Evolutionary conservation across 2,329 filamentous ascomycete genomes (phyloP), one percentile per base, ranked within the genome.

Genomic region (Cadophora sp.): DNA sequence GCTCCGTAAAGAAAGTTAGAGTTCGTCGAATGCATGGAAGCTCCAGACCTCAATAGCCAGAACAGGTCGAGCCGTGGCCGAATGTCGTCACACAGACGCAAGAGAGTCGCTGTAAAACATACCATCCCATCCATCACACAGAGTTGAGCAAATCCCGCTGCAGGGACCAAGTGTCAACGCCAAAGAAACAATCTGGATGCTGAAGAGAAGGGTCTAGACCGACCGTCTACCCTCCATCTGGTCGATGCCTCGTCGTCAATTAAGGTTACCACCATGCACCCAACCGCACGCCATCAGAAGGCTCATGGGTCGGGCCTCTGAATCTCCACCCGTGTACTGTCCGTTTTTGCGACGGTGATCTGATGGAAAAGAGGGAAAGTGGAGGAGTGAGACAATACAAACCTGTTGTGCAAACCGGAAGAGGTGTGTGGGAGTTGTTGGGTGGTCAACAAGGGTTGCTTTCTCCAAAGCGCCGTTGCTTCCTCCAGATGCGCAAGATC

Each of bases 21-120:
- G 50, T 33, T 4, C 16, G 27, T 13, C 24, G 13, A n/a, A 18
- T 33, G 24, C 13, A 30, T 3, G 50, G 13, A 14, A 33, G 50
- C 24, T 51, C 48, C 22, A 51, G 48, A n/a, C 22, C 22, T 51
- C 22, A 18, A 18, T 27, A 22, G 48, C 48, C 50, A 53, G 50
- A 33, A 3, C 11, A 53, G 27, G 27, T 3, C 6, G 6, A 53
- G 6, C 5, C 50, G 7, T 27, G 47, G 47, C 20, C 48, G 4
- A 51, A 27, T 27, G 48, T 27, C 22, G 50, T 53, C 50, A 53
- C 50, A 53, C 50, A 22, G 50, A 3, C 14, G 50, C 24, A 53
- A n/a, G 50, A 33, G 7, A 22, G 16, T 51, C 22, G 22, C 22
- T 27, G 22, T 51, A 20, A 2, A 51, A 51, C 1, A 33, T 30